Evolutionary conservation across 2,329 filamentous ascomycete genomes (phyloP), one percentile per base, ranked within the genome.

Genomic region (Pseudopyricularia javanii): DNA sequence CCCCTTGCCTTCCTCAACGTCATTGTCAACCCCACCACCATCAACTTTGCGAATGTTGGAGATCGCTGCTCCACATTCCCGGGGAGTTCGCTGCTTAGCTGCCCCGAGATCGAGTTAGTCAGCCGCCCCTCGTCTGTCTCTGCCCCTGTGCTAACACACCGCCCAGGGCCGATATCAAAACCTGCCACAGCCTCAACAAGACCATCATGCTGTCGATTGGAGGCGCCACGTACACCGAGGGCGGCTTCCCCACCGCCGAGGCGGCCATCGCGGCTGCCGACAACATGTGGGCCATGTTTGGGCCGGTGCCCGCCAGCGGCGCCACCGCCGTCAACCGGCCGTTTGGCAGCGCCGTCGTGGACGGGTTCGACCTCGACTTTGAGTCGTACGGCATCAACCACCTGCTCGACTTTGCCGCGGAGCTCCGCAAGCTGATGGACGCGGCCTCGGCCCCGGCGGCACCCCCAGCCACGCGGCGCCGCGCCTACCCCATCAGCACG

Each of bases 301-400:
- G 86, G 2, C 81, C 85, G 4, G 11, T 17, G 8, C 49, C 30
- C 22, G 32, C 33, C 6, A n/a, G 17, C 24, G 30, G 32, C 49
- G 17, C 32, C 6, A 26, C 4, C 34, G 22, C 33, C 1, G 69
- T 69, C 7, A 72, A 78, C 53, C 79, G 86, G 8, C 86, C 86
- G 1, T 89, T 89, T 62, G 82, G 82, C 52, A 66, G 68, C 12
- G 78, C 81, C 9, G 71, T 79, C 4, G 68, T 90, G 43, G 84
- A 90, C 63, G 86, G 86, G 4, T 88, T 90, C 64, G 86, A 90
- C 66, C 80, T 89, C 57, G 86, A 90, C 64, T 82, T 89, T 56
- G 85, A 89, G 67, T 71, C 77, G 4, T 65, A 66, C 3, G 74
- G 66, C 2, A 75, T 77, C 14, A 65, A 66, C 49, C 82, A 86